Evolutionary conservation across 2,329 filamentous ascomycete genomes (phyloP), one percentile per base, ranked within the genome.

Genomic region (Ascochyta clinopodiicola): DNA sequence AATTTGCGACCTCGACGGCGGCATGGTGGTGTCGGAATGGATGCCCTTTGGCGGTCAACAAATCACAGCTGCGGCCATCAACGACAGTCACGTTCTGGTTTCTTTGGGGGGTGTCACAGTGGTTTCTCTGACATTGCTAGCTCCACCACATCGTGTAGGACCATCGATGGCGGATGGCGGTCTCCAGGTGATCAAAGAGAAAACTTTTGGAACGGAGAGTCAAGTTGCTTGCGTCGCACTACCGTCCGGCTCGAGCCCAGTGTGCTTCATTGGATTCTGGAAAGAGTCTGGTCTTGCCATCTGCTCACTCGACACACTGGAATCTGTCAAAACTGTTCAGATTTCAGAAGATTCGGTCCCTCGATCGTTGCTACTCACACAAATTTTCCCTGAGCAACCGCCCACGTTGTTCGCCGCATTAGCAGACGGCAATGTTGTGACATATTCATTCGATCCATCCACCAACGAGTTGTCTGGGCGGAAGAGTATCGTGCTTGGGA

Each of bases 341-440:
- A 62, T 75, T 7, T 72, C 73, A 9, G 88, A 93, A 53, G 87
- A 86, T 7, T 92, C 91, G 0, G 88, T 97, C 25, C 93, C 95
- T 0, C 85, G 94, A 59, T 92, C 92, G 46, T 83, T 98, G 25
- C 85, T 88, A 0, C 82, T 98, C 7, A 88, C 91, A 5, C 88
- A 93, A 58, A 83, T 98, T 4, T 84, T 97, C 29, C 72, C 76
- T 12, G 75, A 81, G 39, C 87, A 88, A 13, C 80, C 82, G 6
- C 89, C 92, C 0, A 96, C 90, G 0, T 81, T 99, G 0, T 90
- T 99, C 58, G 84, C 96, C 29, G 90, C 94, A 12, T 90, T 97
- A 84, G 92, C 96, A 43, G 94, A 98, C 75, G 95, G 95, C 4
- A 91, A 90, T 58, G 90, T 99, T 1, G 84, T 96, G 45, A 95